Base-by-base conservation (phyloP, 352 stramenopile genomes). In the Blastocystis sp. region DNA sequence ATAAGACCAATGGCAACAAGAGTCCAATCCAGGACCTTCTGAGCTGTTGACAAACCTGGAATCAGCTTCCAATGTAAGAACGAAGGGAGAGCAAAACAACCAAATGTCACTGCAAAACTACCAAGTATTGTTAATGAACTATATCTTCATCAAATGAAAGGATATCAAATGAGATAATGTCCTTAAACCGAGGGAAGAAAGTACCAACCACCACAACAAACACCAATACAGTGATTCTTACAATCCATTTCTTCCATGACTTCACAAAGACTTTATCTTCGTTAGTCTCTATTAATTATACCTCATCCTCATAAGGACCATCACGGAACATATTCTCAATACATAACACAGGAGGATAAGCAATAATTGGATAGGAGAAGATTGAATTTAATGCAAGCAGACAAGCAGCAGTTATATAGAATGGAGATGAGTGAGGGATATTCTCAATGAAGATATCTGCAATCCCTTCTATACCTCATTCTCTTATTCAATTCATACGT, bases 21-120 rank as follows among this genome's bases (percentile, higher is more conserved):
- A n/a, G 52, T 54, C 63, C 63, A 75, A 29, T 75, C 63, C 2
- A 75, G 21, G 37, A 75, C 63, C 63, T 75, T 75, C 63, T 75
- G 63, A 24, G n/a, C 37, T 39, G 63, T 75, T 6, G 63, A 51
- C 63, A 75, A 6, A 29, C 52, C 29, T 21, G 63, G 63, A 3
- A 75, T 49, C 5, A 75, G 63, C 63, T 75, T 75, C 63, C 63
- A 75, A 46, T 75, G 63, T 21, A 75, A 29, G 37, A 75, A 75
- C 4, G 63, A 75, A 19, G 63, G 63, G n/a, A 75, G 63, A 7
- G 63, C 63, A 46, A 75, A 75, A 29, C 63, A 75, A n/a, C 63
- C 63, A 29, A 75, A 75, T 19, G 63, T 75, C 14, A 75, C 63
- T 5, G 63, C 63, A 46, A 75, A 75, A n/a, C 63, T 54, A 46